phyloP scores from a whole-genome alignment of 768 basidiomycete genomes.

The Ramaria sp. region DNA sequence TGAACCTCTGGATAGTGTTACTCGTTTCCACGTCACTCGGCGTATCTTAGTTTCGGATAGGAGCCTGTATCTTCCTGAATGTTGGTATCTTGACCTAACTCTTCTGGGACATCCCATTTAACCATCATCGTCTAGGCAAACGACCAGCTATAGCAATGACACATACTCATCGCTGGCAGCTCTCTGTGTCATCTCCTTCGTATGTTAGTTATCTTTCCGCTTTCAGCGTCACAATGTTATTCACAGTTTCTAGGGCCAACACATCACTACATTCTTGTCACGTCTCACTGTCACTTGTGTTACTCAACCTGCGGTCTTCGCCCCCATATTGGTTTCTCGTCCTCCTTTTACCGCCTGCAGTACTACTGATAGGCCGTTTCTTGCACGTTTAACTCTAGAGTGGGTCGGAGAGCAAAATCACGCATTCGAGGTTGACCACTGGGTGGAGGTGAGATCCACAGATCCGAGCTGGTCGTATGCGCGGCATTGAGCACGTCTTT shows the following conservation, averaged over 20 bases:
- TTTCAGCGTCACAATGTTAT: not conserved
- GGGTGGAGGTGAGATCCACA: conserved; percentile 34
- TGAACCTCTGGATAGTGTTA: not conserved
- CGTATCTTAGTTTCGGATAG: conserved; percentile 23
- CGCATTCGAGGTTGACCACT: conserved; percentile 36
- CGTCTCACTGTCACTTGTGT: conserved; percentile 25
- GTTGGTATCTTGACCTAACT: conserved; percentile 17
- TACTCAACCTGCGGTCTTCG: conserved; percentile 27
- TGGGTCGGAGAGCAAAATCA: conserved; percentile 34
- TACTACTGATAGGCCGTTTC: conserved; percentile 34
- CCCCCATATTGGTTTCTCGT: conserved; percentile 23
- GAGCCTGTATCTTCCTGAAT: conserved; percentile 32
- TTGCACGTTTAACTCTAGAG: conserved; percentile 29
- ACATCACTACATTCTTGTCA: conserved; percentile 23
- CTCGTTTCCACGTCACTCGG: conserved; percentile 35
- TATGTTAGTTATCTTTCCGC: conserved; percentile 27
- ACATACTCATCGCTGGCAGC: conserved; percentile 38
- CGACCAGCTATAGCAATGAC: conserved; percentile 15
- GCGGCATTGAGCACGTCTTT: not conserved
- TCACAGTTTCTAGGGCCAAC: conserved; percentile 21
- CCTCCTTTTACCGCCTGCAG: conserved; percentile 32
- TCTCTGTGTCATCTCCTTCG: conserved; percentile 33
- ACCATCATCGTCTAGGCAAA: conserved; percentile 19
- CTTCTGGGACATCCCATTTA: not conserved
- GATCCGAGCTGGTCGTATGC: not conserved